Conservation (phyloP, 768 basidiomycete genomes). For the Tricholoma saponaceum region DNA sequence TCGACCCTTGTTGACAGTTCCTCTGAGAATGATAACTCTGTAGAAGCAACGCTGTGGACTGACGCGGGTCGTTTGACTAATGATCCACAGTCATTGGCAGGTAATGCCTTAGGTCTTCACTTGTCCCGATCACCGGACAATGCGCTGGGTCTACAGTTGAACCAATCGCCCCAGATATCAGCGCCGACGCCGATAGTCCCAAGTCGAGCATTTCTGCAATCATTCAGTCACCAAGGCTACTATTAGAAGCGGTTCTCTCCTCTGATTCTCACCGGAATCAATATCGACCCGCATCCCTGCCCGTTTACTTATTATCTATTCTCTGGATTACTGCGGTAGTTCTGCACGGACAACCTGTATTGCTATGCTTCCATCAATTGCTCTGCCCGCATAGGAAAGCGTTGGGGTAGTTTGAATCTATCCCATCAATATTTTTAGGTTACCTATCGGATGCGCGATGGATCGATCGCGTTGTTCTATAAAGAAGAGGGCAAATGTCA, state of each 20-base stretch:
- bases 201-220: conserved; percentile 1
- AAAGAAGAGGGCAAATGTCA: not conserved
- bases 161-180: not conserved
- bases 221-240: conserved; percentile 1
- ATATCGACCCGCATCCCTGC: not conserved
- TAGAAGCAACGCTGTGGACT: not conserved
- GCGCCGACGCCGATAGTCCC: conserved; percentile 1
- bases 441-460: not conserved
- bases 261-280: not conserved
- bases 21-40: not conserved
- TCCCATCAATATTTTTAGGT: not conserved
- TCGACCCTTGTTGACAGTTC: not conserved
- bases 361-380: not conserved
- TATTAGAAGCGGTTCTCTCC: not conserved
- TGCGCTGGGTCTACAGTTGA: not conserved
- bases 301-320: not conserved
- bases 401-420: not conserved
- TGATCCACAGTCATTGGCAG: not conserved
- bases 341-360: not conserved
- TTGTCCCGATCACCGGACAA: not conserved
- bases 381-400: too few relatives aligned
- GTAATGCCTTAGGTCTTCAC: conserved; percentile 4
- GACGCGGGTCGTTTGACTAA: not conserved
- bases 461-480: not conserved
- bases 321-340: too few relatives aligned